A percentile compares a stretch with the other conserved stretches of the same genome.
These are phyloP conservation scores for Aspergillus mulundensis DNA, from an alignment of 495 filamentous ascomycete species.

Conservation along the genomic window DNA sequence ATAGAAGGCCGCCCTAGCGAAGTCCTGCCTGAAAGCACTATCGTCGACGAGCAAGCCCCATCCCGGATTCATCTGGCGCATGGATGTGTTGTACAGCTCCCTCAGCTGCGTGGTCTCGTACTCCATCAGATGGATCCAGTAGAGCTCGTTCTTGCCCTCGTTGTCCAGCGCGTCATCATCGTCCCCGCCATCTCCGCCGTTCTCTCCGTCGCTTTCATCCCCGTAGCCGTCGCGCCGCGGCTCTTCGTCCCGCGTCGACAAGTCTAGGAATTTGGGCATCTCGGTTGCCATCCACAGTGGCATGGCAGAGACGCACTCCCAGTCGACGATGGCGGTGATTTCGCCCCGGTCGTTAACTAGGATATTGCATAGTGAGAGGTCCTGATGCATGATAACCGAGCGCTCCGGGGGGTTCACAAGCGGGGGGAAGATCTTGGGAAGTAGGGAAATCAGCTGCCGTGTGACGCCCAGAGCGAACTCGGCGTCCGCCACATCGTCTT, in stretches of 20 bases:
- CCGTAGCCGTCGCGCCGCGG: not conserved
- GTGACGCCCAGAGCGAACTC: not conserved
- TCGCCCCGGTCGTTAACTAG: not conserved
- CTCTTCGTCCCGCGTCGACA: not conserved
- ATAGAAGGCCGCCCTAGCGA: too few species aligned
- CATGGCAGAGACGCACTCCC: not conserved
- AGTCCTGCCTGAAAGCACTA: too few species aligned
- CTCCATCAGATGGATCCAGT: not conserved
- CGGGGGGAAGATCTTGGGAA: not conserved
- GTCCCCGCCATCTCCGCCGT: too few species aligned
- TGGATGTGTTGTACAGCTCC: not conserved
- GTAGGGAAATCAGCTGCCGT: not conserved
- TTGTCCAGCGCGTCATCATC: too few species aligned
- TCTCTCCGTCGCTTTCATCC: not conserved
- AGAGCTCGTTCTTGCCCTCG: too few species aligned
- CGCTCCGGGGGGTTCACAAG: not conserved
- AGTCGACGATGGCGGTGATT: not conserved
- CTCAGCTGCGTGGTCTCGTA: not conserved
- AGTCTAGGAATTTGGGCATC: not conserved
- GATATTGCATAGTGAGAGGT: not conserved
- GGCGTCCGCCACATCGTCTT: not conserved
- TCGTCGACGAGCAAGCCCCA: too few species aligned
- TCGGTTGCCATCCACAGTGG: not conserved
- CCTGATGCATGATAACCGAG: not conserved
- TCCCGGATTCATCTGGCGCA: not conserved